These are phyloP conservation scores for Blastocystis sp. DNA, from an alignment of 352 stramenopile species.

Conservation along the genomic window DNA sequence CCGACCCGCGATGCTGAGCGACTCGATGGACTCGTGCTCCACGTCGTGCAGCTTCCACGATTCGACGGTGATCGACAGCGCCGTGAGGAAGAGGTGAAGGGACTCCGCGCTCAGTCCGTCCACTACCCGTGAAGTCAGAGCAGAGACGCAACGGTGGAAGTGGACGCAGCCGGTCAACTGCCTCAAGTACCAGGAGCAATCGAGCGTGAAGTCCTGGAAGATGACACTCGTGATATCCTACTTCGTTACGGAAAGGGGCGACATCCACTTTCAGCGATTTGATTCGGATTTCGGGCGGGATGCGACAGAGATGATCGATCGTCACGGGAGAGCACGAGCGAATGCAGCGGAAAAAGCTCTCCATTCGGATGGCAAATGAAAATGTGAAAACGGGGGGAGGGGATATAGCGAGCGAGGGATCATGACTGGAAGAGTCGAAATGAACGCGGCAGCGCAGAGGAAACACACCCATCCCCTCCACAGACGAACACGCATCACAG, in stretches of 20 bases:
- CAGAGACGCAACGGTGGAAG: background rate
- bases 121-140: background rate
- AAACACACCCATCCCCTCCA: no score
- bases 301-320: background rate
- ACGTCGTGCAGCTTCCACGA: background rate
- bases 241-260: background rate
- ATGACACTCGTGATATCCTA: background rate
- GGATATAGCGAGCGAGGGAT: background rate
- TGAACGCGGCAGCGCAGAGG: no score
- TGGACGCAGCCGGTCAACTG: background rate
- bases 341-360: background rate
- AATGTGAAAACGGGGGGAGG: background rate
- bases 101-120: background rate
- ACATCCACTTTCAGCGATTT: background rate
- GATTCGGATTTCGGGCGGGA: background rate
- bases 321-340: background rate
- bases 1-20: background rate
- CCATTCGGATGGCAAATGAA: background rate
- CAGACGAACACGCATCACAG: no score
- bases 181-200: background rate
- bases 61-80: background rate
- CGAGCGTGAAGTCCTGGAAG: background rate
- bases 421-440: no score
- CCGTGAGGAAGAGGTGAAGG: background rate
- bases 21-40: background rate